A percentile compares a stretch with the other conserved stretches of the same genome.
phyloP scores from a whole-genome alignment of 257 asterid genomes.

The Parsonsia alboflavescens region DNA sequence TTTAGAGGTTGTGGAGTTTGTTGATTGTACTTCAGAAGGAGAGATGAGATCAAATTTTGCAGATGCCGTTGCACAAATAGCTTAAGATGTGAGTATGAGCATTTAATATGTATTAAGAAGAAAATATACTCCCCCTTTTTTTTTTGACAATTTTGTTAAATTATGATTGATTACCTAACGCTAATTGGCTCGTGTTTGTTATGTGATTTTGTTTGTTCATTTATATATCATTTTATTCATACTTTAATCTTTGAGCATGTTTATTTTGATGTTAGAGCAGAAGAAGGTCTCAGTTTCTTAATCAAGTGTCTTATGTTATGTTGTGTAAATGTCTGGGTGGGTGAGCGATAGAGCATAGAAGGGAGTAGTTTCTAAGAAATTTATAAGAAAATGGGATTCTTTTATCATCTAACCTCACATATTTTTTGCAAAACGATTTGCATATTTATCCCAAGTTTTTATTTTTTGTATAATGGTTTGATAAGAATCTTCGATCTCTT shows the following conservation, averaged over 20 bases:
- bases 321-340: no score
- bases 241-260: not conserved
- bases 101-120: slow-evolving; percentile 5
- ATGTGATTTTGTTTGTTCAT: not conserved
- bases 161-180: not conserved
- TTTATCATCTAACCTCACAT: no score
- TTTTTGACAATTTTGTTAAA: not conserved
- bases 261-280: not conserved
- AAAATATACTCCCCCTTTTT: not conserved
- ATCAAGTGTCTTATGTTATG: no score
- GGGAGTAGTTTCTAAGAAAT: no score
- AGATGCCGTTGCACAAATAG: slow-evolving; percentile 86
- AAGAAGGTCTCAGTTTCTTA: not conserved
- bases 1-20: slow-evolving; percentile 80
- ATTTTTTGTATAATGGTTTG: no score
- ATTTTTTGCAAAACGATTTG: no score
- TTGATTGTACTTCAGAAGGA: slow-evolving; percentile 57
- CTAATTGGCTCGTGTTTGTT: not conserved
- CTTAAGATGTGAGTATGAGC: slow-evolving; percentile 76
- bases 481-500: no score
- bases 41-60: slow-evolving; percentile 93
- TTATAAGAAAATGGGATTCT: no score
- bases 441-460: no score
- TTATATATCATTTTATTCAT: not conserved
- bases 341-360: no score